Evolutionary conservation across 2,329 filamentous ascomycete species (phyloP).

Genomic region (Beauveria sp.): DNA sequence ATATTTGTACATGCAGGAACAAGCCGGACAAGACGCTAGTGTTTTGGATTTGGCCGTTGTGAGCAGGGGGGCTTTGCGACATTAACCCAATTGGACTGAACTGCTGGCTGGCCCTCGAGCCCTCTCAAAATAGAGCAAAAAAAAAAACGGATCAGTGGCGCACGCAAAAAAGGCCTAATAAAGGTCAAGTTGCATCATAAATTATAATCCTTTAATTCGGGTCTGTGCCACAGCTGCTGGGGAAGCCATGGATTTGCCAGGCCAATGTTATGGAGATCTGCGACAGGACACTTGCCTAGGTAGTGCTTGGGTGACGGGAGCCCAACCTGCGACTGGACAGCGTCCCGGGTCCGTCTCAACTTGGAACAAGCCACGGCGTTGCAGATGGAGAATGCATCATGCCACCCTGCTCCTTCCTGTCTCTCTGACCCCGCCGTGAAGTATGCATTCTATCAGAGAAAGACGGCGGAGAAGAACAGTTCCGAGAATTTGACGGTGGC

Average conservation of each 20-base stretch:
- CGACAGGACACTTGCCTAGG: neutral
- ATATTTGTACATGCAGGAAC: neutral
- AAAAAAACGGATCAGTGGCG: neutral
- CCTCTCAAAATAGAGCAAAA: neutral
- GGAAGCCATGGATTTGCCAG: neutral
- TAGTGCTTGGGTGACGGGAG: neutral
- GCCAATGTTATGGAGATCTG: neutral
- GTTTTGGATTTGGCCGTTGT: slow-evolving; percentile 7
- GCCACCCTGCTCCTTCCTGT: neutral
- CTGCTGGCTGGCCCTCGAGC: neutral
- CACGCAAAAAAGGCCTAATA: too few relatives aligned
- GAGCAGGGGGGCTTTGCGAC: neutral
- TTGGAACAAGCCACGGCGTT: slow-evolving; percentile 10
- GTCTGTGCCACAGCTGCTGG: slow-evolving; percentile 1
- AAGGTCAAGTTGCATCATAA: neutral
- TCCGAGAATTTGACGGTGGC: neutral
- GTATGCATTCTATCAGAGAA: neutral
- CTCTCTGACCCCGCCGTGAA: neutral
- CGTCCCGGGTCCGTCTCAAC: slow-evolving; percentile 8
- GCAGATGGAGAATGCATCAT: neutral
- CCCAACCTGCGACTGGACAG: slow-evolving; percentile 1
- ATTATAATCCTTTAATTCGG: neutral
- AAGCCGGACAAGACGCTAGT: slow-evolving; percentile 9
- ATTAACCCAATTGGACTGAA: neutral
- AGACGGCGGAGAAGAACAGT: too few relatives aligned